phyloP scores from a whole-genome alignment of 2,329 filamentous ascomycete genomes.

The Cladosporium sp. region DNA sequence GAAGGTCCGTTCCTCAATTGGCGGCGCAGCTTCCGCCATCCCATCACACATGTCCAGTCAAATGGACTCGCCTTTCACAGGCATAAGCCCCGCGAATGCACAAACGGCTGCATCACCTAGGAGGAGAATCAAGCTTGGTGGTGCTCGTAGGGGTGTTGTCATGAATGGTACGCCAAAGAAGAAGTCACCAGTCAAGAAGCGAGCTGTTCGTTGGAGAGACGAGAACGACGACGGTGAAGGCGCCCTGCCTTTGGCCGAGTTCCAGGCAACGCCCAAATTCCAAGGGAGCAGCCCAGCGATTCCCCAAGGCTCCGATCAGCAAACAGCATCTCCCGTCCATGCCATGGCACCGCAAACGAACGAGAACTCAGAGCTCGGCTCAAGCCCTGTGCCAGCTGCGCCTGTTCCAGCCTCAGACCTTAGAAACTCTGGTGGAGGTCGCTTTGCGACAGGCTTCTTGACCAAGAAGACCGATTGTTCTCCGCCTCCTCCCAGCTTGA shows the following conservation, averaged over 20 bases:
- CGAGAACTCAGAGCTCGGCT: slow-evolving; percentile 32
- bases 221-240: slow-evolving; percentile 76
- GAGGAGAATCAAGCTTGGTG: slow-evolving; percentile 60
- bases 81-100: slow-evolving; percentile 21
- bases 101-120: slow-evolving; percentile 70
- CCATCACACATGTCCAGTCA: slow-evolving; percentile 25
- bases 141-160: slow-evolving; percentile 64
- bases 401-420: slow-evolving; percentile 58
- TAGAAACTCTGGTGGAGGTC: slow-evolving; percentile 45
- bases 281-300: slow-evolving; percentile 47
- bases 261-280: slow-evolving; percentile 78
- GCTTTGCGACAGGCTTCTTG: slow-evolving; percentile 87
- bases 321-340: slow-evolving; percentile 13
- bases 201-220: slow-evolving; percentile 86
- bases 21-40: slow-evolving; percentile 16
- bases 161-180: slow-evolving; percentile 65
- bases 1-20: slow-evolving; percentile 35
- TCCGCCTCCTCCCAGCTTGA: slow-evolving; percentile 54
- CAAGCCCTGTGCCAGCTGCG: slow-evolving; percentile 54
- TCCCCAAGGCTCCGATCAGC: slow-evolving; percentile 34
- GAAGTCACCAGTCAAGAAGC: slow-evolving; percentile 63
- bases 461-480: slow-evolving; percentile 57
- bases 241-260: slow-evolving; percentile 63
- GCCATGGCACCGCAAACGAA: neutral
- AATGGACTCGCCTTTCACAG: slow-evolving; percentile 14